Conservation (phyloP, 306 rosid genomes). For the Lupinus albus region DNA sequence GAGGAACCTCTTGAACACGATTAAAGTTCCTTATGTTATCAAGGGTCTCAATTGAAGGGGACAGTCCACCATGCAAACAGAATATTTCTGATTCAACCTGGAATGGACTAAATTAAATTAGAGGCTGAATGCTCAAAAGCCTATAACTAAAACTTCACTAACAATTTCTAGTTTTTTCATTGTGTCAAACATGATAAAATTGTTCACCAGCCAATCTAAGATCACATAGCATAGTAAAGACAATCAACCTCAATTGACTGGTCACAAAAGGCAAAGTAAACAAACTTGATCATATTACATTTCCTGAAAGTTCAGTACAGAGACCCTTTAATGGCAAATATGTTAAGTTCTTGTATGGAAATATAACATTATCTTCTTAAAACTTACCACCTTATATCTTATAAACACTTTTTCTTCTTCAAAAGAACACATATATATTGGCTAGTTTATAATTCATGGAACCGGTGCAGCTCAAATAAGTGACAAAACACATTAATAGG, state of each 20-base stretch:
- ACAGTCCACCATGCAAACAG: constrained; percentile 96
- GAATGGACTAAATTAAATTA: constrained; percentile 29
- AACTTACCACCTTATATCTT: background rate
- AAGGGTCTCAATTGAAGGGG: constrained; percentile 98
- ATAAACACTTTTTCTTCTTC: background rate
- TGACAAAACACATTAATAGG: background rate
- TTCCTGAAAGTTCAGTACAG: background rate
- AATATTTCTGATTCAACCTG: constrained; percentile 99
- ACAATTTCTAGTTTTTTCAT: constrained; percentile 27
- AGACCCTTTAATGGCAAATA: background rate
- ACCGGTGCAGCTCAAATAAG: constrained; percentile 8
- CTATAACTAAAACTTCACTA: constrained; percentile 19
- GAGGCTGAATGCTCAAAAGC: constrained; percentile 28
- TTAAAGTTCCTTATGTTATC: constrained; percentile 92
- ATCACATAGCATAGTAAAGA: constrained; percentile 14
- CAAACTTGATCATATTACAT: constrained; percentile 8
- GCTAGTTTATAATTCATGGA: constrained; percentile 10
- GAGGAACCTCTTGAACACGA: constrained; percentile 99
- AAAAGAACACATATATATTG: background rate
- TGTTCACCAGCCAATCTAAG: constrained; percentile 34
- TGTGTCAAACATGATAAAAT: constrained; percentile 9
- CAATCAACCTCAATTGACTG: constrained; percentile 20
- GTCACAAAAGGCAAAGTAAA: constrained; percentile 22
- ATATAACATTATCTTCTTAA: constrained; percentile 22
- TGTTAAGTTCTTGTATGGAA: background rate